A percentile compares a stretch with the other conserved stretches of the same genome.
Evolutionary conservation across 2,329 filamentous ascomycete species (phyloP).

Genomic region (Aureobasidium sp.): DNA sequence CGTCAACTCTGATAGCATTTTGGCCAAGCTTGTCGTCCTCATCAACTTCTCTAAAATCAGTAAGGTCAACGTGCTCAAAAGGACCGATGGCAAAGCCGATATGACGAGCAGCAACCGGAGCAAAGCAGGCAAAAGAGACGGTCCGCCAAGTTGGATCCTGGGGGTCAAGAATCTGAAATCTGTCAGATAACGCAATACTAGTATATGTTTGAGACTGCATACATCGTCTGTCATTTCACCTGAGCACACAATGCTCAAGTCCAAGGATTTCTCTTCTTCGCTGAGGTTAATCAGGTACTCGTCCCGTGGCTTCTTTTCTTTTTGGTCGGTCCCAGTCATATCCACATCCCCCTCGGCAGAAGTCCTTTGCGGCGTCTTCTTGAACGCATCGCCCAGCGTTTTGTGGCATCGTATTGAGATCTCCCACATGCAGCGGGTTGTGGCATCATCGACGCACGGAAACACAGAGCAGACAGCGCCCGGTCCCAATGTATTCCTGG

Average conservation of each 20-base stretch:
- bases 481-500: constrained; percentile 67
- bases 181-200: constrained; percentile 18
- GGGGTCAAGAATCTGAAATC: constrained; percentile 50
- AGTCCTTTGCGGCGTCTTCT: constrained; percentile 22
- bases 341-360: constrained; percentile 23
- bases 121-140: constrained; percentile 70
- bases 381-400: constrained; percentile 68
- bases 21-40: constrained; percentile 85
- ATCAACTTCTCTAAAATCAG: constrained; percentile 80
- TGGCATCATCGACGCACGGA: constrained; percentile 82
- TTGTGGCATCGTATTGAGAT: constrained; percentile 78
- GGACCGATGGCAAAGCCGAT: constrained; percentile 91
- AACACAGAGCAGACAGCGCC: constrained; percentile 81
- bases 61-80: constrained; percentile 86
- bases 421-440: constrained; percentile 76
- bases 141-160: constrained; percentile 76
- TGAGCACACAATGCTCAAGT: constrained; percentile 85
- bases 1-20: constrained; percentile 81
- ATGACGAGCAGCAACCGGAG: constrained; percentile 73
- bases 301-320: constrained; percentile 4
- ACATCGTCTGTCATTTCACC: constrained; percentile 76
- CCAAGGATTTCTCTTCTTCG: constrained; percentile 77
- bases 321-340: constrained; percentile 28
- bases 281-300: constrained; percentile 37
- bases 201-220: constrained; percentile 7